Conservation (phyloP, 1,284 basidiomycete species). For the Ustilago lituana region DNA sequence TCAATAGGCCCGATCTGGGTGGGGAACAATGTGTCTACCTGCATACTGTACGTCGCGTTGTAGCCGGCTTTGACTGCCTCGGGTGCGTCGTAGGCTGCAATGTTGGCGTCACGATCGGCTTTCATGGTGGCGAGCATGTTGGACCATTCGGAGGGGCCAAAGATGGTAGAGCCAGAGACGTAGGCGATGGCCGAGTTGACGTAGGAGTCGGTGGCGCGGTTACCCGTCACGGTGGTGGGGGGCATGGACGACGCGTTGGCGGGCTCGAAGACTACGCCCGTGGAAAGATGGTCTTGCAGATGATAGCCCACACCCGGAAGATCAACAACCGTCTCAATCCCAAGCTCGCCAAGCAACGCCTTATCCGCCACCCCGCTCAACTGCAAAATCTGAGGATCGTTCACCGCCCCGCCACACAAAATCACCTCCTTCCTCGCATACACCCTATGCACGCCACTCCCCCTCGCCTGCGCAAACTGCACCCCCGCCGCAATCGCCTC, state of each 20-base stretch:
- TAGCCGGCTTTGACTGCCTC: slow-evolving; percentile 74
- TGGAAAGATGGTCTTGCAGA: slow-evolving; percentile 67
- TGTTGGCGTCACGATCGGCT: slow-evolving; percentile 47
- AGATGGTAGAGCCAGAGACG: slow-evolving; percentile 72
- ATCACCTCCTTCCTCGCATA: slow-evolving; percentile 69
- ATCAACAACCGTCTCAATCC: slow-evolving; percentile 58
- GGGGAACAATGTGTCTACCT: slow-evolving; percentile 69
- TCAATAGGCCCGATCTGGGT: slow-evolving; percentile 50
- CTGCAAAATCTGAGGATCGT: slow-evolving; percentile 69
- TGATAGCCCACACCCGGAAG: slow-evolving; percentile 68
- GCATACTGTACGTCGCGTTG: slow-evolving; percentile 73
- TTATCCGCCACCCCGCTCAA: slow-evolving; percentile 69
- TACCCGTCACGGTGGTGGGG: slow-evolving; percentile 39
- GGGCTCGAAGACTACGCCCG: slow-evolving; percentile 20
- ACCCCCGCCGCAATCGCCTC: slow-evolving; percentile 71
- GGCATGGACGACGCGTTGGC: slow-evolving; percentile 66
- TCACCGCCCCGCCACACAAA: slow-evolving; percentile 69
- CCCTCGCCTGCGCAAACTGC: slow-evolving; percentile 66
- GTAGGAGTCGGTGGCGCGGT: slow-evolving; percentile 72
- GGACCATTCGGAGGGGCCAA: slow-evolving; percentile 65
- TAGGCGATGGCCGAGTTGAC: slow-evolving; percentile 78
- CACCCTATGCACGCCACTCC: slow-evolving; percentile 41
- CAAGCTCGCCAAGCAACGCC: slow-evolving; percentile 71
- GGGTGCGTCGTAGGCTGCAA: slow-evolving; percentile 71
- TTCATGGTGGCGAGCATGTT: slow-evolving; percentile 38